Evolutionary conservation across 1,284 basidiomycete genomes (phyloP), one percentile per base, ranked within the genome.

Genomic region (Laetiporus sulphureus): DNA sequence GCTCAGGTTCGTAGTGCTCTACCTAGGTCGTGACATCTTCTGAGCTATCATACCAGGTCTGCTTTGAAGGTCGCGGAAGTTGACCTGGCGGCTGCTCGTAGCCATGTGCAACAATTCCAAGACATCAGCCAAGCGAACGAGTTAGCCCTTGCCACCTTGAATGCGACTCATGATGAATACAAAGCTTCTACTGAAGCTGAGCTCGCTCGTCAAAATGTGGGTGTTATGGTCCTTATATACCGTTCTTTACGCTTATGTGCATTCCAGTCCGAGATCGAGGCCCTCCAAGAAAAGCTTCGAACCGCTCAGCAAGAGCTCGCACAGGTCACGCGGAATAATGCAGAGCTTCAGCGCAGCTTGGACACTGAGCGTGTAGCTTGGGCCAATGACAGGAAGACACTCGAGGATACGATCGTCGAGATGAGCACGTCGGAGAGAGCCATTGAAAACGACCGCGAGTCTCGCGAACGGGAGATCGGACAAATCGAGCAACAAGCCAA

Each of bases 71-170:
- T 87, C 3, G 70, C 82, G 1, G 79, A 91, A 59, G 71, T 86
- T 16, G 87, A 91, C 50, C 71, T 90, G 25, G 68, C 77, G 4
- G 68, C 79, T 27, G 81, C 88, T 3, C 72, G 74, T 38, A 75
- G 68, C 37, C 84, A 92, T 55, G 81, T 84, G 18, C 75, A 85
- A 48, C 89, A 92, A 59, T 92, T 85, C 73, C 77, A 89, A 58
- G 79, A 85, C 45, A 90, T 91, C 53, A 85, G 84, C 45, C 75
- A 83, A 54, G 84, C 86, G 0, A 91, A 77, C 53, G 91, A 93
- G 56, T 73, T 73, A 47, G 87, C 89, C 13, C 68, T 93, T 5
- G 70, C 75, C 19, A 75, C 76, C 31, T 64, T 93, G 33, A 83
- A 81, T 42, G 61, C 68, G 0, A 87, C 85, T 0, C 80, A 84